Evolutionary conservation across 2,329 filamentous ascomycete genomes (phyloP), one percentile per base, ranked within the genome.

Genomic region (Colletotrichum sp.): DNA sequence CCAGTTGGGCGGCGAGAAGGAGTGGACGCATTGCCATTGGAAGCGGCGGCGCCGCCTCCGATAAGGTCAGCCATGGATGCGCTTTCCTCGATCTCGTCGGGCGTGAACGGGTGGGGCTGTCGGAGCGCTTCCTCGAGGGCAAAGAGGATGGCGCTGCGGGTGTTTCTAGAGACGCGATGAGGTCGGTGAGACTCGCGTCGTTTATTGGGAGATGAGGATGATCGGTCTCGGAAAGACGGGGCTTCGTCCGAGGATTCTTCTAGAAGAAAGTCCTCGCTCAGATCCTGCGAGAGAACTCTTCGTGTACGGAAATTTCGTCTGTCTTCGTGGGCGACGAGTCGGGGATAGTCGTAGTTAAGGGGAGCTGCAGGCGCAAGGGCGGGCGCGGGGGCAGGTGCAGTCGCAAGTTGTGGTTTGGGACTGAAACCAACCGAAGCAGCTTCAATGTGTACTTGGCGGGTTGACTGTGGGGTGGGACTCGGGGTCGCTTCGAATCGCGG

Each of bases 101-200:
- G 90, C 10, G 96, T 98, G 85, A 99, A 98, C 65, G 92, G 88
- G 79, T 95, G 91, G 3, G 96, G 96, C 63, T 93, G 91, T 79
- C 96, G 94, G 79, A 99, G 90, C 49, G 95, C 95, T 87, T 98
- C 95, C 88, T 99, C 96, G 73, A 99, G 92, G 49, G 96, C 93
- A 88, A 95, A 99, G 80, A 98, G 93, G 83, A 99, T 96, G 49
- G 97, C 96, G 84, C 94, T 95, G 78, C 95, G 95, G 63, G 95
- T 98, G 79, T 95, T 93, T 80, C 92, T 93, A 64, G 96, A 98
- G 84, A 98, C 93, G 81, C 92, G 92, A 77, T 88, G 87, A 77
- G 90, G 88, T 57, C 87, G 84, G 70, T 86, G 83, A 67, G 84
- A 81, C 76, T 79, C 83, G 71, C 84, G 79, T 71, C 81, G 76